Base-by-base conservation (phyloP, 495 filamentous ascomycete genomes). In the Tuber borchii region DNA sequence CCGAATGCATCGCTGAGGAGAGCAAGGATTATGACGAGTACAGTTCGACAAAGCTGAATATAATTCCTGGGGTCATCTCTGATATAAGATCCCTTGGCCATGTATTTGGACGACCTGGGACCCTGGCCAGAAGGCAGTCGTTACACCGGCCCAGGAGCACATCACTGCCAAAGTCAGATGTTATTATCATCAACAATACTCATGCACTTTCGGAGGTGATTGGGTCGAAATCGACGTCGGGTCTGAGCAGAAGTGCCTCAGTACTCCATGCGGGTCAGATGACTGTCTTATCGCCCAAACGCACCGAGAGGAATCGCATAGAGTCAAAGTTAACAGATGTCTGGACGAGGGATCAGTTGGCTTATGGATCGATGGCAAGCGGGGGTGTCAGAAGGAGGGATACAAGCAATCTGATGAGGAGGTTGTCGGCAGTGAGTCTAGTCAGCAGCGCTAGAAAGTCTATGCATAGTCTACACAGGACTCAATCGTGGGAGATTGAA, bases 141-240 rank as follows among this genome's bases (percentile, higher is more conserved):
- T 90, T 97, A 80, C 92, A 94, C 78, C 88, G 92, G 56, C 88
- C 92, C 37, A 88, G 90, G 19, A 75, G 74, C 40, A 90, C 92
- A 7, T 86, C 92, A 79, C 86, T 90, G 17, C 87, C 87, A 43
- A 90, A 87, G 81, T 88, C 87, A 20, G 86, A 88, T 73, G 85
- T 87, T 69, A 89, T 83, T 84, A 92, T 97, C 51, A 93, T 99
- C 81, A 94, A 92, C 80, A 97, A 96, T 79, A 97, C 95, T 2
- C 90, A 91, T 81, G 89, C 88, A 31, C 87, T 89, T 39, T 90
- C 91, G 75, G 88, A 90, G 71, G 83, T 83, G 40, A 72, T 82
- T 68, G 74, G 83, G 16, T 76, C 80, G 69, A 76, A 84, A 71
- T 46, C 85, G 42, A 80, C 84, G n/a, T 80, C 83, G 19, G 84